phyloP scores from a whole-genome alignment of 2,329 filamentous ascomycete species.

The Sclerotinia trifoliorum region DNA sequence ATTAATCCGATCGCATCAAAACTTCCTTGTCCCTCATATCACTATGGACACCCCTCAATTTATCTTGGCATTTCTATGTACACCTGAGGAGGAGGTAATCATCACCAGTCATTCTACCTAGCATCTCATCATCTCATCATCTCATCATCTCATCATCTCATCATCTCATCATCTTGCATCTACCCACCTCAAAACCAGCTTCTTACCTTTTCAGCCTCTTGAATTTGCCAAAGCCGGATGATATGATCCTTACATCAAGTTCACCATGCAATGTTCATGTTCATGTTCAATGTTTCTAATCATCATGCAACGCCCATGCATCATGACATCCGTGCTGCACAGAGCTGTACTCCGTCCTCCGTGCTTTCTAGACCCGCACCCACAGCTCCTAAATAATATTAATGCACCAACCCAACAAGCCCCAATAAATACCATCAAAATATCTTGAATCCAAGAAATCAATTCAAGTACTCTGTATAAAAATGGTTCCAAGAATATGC shows the following conservation, averaged over 20 bases:
- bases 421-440: no score
- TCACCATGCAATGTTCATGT: background rate
- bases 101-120: background rate
- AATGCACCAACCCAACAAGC: background rate
- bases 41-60: constrained; percentile 1
- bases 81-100: background rate
- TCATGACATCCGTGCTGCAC: constrained; percentile 6
- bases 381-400: background rate
- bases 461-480: no score
- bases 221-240: background rate
- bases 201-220: background rate
- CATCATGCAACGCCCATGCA: constrained; percentile 7
- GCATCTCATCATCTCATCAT: background rate
- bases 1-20: background rate
- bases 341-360: background rate
- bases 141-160: background rate
- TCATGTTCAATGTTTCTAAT: background rate
- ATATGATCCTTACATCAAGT: background rate
- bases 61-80: background rate
- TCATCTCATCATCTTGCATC: background rate
- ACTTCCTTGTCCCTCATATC: background rate
- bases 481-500: no score
- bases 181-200: background rate
- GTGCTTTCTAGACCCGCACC: background rate
- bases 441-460: no score